Base-by-base conservation (phyloP, 1,284 basidiomycete genomes). In the Gomphus bonarii region DNA sequence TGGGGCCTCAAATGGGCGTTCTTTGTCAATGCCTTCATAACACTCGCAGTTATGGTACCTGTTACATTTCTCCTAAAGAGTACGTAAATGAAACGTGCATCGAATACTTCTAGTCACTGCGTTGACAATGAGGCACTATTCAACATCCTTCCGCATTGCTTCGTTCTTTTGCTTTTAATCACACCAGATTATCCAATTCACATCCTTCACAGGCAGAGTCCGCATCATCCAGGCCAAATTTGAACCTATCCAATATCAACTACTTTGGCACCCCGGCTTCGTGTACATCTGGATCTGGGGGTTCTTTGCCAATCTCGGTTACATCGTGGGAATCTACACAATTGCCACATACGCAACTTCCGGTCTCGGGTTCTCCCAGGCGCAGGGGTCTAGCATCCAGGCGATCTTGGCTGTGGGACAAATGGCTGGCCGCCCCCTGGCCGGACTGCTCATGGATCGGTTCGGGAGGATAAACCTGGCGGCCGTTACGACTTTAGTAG, bases 251-350 rank as follows among this genome's bases (percentile, higher is more conserved):
- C 62, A 66, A n/a, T 59, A 59, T 68, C 22, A 61, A 52, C 63
- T 63, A 55, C 40, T 68, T 28, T 52, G 59, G 18, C 66, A 68
- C 55, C 64, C 65, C 16, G 65, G 67, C 22, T 68, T 66, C 56
- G 20, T 59, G 12, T 68, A 61, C 48, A 58, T 68, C 20, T 63
- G 62, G 48, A 49, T 64, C 11, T 68, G 65, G 59, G 63, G 63
- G 9, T 60, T 62, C 12, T 65, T 66, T 31, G 55, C 58, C 44
- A 62, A 66, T 64, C 66, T 73, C 59, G 70, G 67, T 31, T 74
- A 72, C 64, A 71, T 72, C 58, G 69, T 75, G 38, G 65, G 70
- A n/a, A 65, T 75, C 53, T 73, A 70, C 61, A 69, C 72, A 9
- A 65, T 74, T 50, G 69, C 73, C 0, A 70, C 73, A 8, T 74